Conservation (phyloP, 305 asterid genomes). For the Euphrasia arctica region DNA sequence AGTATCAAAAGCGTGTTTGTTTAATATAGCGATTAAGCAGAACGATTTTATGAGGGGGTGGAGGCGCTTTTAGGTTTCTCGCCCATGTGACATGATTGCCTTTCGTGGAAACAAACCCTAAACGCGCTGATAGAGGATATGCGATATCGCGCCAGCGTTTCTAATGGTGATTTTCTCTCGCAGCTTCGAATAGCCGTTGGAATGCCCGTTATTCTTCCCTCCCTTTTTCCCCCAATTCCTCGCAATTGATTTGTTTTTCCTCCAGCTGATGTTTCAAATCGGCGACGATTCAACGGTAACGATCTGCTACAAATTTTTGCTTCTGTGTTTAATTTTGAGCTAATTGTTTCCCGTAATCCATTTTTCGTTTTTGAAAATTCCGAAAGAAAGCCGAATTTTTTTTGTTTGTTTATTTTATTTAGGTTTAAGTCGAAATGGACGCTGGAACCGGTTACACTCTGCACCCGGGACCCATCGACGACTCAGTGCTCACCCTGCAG, state of each 20-base stretch:
- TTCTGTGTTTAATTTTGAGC: too few relatives aligned
- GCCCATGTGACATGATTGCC: too few relatives aligned
- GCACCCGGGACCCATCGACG: conserved; percentile 85
- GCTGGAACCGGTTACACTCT: conserved; percentile 51
- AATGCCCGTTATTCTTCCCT: conserved; percentile 19
- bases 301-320: too few relatives aligned
- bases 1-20: too few relatives aligned
- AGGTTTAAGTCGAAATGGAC: conserved; percentile 32
- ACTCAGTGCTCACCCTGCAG: conserved; percentile 66
- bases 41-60: too few relatives aligned
- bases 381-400: too few relatives aligned
- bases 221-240: conserved; percentile 15
- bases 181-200: conserved; percentile 20
- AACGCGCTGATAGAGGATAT: conserved; percentile 22
- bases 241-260: neutral
- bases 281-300: too few relatives aligned
- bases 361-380: too few relatives aligned
- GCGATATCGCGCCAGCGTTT: conserved; percentile 25
- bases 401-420: neutral
- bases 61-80: too few relatives aligned
- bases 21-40: too few relatives aligned
- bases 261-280: neutral
- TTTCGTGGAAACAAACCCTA: conserved; percentile 12
- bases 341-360: too few relatives aligned
- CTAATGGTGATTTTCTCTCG: conserved; percentile 23